Base-by-base conservation (phyloP, 2,329 filamentous ascomycete species). In the Aspergillus sp. region DNA sequence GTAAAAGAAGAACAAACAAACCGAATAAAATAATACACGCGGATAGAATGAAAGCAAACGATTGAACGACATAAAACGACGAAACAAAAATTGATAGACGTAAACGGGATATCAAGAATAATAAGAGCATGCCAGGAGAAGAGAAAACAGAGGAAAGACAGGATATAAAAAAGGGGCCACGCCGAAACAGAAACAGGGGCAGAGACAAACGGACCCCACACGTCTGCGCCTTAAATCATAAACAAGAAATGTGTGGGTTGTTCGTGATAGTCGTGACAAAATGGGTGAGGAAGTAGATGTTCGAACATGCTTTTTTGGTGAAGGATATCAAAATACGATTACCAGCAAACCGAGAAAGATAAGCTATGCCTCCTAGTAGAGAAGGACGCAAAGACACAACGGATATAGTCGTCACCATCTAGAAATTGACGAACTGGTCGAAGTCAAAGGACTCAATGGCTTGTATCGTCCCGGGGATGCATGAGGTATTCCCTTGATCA, bases 391-490 rank as follows among this genome's bases (percentile, higher is more conserved):
- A 39, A 22, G 37, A 39, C 37, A 19, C n/a, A 4, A 37, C 15
- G 37, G 9, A 9, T 39, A 39, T 20, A 39, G 37, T 39, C 37
- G 17, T 39, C 37, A 39, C 37, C 17, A 20, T 15, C n/a, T 27
- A 42, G 22, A 42, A 42, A 42, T 42, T 42, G 41, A 42, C 41
- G 5, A 25, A 42, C 7, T 27, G 41, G 27, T 42, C 41, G 13
- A 42, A 42, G n/a, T 42, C 41, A 42, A 42, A 42, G 22, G 41
- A 42, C 20, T 42, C 41, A 5, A 42, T 25, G 20, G 41, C 13
- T 42, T 42, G 37, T 20, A 39, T 19, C 10, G 37, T 39, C 17
- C 37, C 37, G 37, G 37, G 37, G 10, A 39, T 39, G 37, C 17
- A 39, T 39, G 37, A 9, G 37, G 17, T 13, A 22, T 22, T 39